These are phyloP conservation scores for Thymus mandschuricus DNA, from an alignment of 257 asterid genomes.

Conservation along the genomic window DNA sequence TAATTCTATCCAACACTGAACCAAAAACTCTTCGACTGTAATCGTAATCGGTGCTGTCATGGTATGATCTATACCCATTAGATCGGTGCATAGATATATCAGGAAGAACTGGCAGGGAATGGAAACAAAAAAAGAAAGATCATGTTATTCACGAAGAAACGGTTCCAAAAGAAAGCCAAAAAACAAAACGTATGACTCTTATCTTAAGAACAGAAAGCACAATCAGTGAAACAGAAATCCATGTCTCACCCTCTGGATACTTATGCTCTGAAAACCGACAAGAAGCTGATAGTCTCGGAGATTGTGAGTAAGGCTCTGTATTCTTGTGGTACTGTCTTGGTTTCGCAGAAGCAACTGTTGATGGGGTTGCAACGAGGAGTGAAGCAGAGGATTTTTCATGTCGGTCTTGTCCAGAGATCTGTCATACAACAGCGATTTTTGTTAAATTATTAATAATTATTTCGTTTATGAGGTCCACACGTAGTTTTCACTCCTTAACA, in stretches of 20 bases:
- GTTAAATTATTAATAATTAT: conserved; percentile 20
- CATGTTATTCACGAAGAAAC: conserved; percentile 39
- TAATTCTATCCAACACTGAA: conserved; percentile 60
- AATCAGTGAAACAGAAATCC: conserved; percentile 26
- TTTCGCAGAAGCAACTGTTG: conserved; percentile 47
- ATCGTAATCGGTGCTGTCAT: conserved; percentile 59
- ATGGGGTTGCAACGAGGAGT: conserved; percentile 37
- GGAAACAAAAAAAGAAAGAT: conserved; percentile 37
- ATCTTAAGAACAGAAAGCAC: neutral
- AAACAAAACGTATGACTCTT: neutral
- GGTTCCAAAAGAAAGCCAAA: neutral
- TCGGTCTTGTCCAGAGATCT: conserved; percentile 95
- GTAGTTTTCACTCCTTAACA: conserved; percentile 40
- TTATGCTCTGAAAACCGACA: conserved; percentile 59
- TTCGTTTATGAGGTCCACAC: neutral
- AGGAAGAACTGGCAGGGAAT: conserved; percentile 60
- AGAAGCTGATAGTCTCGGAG: conserved; percentile 47
- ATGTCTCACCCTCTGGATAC: conserved; percentile 60
- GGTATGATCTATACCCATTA: conserved; percentile 66
- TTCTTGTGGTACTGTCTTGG: conserved; percentile 58
- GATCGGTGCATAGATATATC: conserved; percentile 64
- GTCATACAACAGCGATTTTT: conserved; percentile 36
- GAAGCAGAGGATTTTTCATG: conserved; percentile 63
- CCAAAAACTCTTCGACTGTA: conserved; percentile 70
- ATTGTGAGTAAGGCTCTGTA: conserved; percentile 49